Conservation (phyloP, 2,329 filamentous ascomycete species). For the Venturia pyrina region DNA sequence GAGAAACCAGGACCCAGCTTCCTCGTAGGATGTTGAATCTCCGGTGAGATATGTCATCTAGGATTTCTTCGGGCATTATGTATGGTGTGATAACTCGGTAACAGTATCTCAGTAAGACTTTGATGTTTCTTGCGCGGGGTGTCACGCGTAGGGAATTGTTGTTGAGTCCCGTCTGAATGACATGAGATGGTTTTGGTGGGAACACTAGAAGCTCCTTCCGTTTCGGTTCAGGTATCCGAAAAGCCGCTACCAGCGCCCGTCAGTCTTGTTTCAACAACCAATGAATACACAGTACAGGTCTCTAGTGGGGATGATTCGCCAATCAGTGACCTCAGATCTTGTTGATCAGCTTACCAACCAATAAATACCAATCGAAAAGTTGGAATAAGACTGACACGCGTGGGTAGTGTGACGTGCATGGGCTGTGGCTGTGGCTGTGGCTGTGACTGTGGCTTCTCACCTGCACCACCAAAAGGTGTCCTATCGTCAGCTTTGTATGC, state of each 20-base stretch:
- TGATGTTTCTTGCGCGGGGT: neutral
- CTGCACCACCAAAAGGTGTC: constrained; percentile 1
- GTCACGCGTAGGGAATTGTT: neutral
- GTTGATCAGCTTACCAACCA: too few species aligned
- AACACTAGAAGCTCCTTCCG: neutral
- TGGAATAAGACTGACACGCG: too few species aligned
- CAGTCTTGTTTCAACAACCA: too few species aligned
- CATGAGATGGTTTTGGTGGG: neutral
- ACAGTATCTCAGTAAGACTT: neutral
- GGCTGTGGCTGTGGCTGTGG: neutral
- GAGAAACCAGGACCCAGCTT: constrained; percentile 88
- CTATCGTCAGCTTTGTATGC: neutral
- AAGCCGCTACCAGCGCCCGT: too few species aligned
- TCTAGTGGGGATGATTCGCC: too few species aligned
- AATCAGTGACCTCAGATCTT: too few species aligned
- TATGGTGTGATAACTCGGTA: neutral
- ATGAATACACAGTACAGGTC: too few species aligned
- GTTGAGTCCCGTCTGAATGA: neutral
- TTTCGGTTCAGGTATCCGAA: neutral
- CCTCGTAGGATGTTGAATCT: constrained; percentile 87
- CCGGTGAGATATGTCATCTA: constrained; percentile 94
- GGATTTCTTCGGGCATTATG: constrained; percentile 32
- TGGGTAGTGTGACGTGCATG: neutral
- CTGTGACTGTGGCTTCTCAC: too few species aligned
- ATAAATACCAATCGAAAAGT: too few species aligned